Conservation (phyloP, 768 basidiomycete species). For the Boletus insuetus region DNA sequence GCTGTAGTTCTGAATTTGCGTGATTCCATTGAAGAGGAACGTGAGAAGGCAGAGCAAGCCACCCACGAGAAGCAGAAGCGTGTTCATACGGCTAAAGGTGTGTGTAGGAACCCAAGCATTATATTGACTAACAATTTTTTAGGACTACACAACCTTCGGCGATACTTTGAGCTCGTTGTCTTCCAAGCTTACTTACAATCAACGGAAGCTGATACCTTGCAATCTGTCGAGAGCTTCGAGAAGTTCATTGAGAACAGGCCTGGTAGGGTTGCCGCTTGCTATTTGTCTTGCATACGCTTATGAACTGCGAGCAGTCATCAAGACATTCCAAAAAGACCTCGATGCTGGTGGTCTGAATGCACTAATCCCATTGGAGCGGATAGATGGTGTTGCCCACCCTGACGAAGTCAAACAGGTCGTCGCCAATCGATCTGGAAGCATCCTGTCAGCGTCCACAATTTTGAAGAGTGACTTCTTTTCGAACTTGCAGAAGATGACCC, state of each 20-base stretch:
- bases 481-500: constrained; percentile 92
- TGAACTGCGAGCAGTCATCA: constrained; percentile 62
- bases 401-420: constrained; percentile 92
- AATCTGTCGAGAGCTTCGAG: constrained; percentile 74
- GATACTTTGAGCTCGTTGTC: constrained; percentile 82
- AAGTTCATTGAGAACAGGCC: constrained; percentile 81
- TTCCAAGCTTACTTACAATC: constrained; percentile 90
- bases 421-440: constrained; percentile 75
- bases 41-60: constrained; percentile 74
- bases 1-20: constrained; percentile 80
- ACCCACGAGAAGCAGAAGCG: constrained; percentile 69
- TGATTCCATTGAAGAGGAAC: constrained; percentile 83
- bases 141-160: constrained; percentile 78
- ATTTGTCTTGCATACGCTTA: not conserved
- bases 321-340: constrained; percentile 92
- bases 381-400: constrained; percentile 73
- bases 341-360: constrained; percentile 72
- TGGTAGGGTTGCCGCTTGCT: constrained; percentile 43
- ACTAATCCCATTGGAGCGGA: constrained; percentile 77
- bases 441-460: constrained; percentile 89
- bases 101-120: constrained; percentile 3
- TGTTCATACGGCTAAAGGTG: constrained; percentile 69
- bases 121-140: constrained; percentile 8
- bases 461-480: constrained; percentile 95
- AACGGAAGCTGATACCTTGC: constrained; percentile 74